A percentile compares a stretch with the other conserved stretches of the same genome.
These are phyloP conservation scores for Suillus subalutaceus DNA, from an alignment of 768 basidiomycete genomes.

Conservation along the genomic window DNA sequence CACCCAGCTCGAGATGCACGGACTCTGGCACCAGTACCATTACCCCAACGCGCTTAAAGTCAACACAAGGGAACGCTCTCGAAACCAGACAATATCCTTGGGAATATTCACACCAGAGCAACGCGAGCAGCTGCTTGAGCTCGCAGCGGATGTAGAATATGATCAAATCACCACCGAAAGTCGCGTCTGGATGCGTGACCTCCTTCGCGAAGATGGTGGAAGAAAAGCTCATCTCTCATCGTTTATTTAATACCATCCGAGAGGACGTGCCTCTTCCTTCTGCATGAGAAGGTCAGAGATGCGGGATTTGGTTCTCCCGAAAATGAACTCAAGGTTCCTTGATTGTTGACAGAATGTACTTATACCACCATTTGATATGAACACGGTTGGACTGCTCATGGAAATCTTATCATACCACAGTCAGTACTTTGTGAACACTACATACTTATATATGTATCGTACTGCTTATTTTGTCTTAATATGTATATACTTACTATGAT, in stretches of 20 bases:
- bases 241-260: not conserved
- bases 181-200: slow-evolving; percentile 20
- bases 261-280: not conserved
- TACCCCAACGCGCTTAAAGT: slow-evolving; percentile 33
- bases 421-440: not conserved
- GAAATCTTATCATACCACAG: not conserved
- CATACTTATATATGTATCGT: not conserved
- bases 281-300: slow-evolving; percentile 1
- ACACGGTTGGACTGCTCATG: not conserved
- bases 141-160: slow-evolving; percentile 29
- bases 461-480: not conserved
- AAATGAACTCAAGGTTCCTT: not conserved
- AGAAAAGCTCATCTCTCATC: slow-evolving; percentile 17
- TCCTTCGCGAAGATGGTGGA: slow-evolving; percentile 22
- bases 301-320: not conserved
- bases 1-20: slow-evolving; percentile 24
- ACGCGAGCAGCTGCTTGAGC: slow-evolving; percentile 29
- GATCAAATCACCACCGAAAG: slow-evolving; percentile 14
- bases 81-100: slow-evolving; percentile 18
- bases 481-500: not conserved
- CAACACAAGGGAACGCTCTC: slow-evolving; percentile 16
- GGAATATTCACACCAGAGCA: slow-evolving; percentile 27
- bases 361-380: not conserved
- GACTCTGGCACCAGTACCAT: slow-evolving; percentile 21
- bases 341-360: not conserved